Percentiles rank a stretch among this genome's conserved stretches.
Conservation (phyloP, 2,329 filamentous ascomycete genomes). For the Lasiodiplodia citricola region DNA sequence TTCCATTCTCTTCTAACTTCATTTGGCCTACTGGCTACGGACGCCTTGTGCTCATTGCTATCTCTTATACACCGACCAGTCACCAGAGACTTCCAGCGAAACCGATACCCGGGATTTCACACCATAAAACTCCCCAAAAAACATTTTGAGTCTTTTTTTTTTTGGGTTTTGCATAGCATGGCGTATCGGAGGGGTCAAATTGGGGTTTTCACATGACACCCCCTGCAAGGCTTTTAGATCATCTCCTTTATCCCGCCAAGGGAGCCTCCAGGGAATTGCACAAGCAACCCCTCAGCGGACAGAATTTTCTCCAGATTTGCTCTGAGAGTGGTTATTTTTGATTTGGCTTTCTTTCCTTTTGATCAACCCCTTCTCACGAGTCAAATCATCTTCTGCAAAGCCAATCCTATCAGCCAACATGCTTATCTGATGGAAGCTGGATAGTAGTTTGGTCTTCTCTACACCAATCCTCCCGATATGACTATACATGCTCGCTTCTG, state of each 20-base stretch:
- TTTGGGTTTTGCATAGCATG: slow-evolving; percentile 20
- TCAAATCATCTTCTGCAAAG: neutral
- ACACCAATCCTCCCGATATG: neutral
- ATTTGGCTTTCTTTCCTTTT: neutral
- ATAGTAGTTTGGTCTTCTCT: neutral
- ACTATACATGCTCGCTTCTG: neutral
- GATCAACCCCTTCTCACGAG: neutral
- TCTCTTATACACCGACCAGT: neutral
- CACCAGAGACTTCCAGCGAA: neutral
- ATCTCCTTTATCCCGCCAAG: neutral
- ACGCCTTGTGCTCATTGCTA: neutral
- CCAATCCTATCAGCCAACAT: neutral
- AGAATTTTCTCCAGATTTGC: neutral
- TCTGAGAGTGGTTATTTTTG: neutral
- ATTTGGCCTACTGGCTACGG: slow-evolving; percentile 1
- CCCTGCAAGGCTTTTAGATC: neutral
- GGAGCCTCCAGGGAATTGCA: neutral
- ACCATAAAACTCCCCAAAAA: slow-evolving; percentile 7
- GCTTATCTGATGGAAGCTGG: neutral
- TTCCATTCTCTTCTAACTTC: neutral
- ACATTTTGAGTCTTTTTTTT: neutral
- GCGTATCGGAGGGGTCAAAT: slow-evolving; percentile 6
- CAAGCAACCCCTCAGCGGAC: neutral
- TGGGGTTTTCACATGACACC: neutral
- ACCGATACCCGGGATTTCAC: slow-evolving; percentile 22